phyloP scores from a whole-genome alignment of 352 stramenopile species.

The Lagenidium giganteum region DNA sequence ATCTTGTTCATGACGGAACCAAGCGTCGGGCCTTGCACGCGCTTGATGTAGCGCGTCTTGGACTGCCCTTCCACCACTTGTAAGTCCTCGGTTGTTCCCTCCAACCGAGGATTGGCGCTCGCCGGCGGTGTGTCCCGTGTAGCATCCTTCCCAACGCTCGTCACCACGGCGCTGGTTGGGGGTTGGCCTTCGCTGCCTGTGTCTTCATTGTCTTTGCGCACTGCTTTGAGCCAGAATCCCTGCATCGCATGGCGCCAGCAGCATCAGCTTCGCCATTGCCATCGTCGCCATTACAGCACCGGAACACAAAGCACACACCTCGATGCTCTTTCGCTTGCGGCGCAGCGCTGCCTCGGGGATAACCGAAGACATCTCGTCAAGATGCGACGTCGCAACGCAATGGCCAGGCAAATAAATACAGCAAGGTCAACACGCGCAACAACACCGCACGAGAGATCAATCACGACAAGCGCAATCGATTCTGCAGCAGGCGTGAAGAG shows the following conservation, averaged over 20 bases:
- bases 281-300: too few relatives aligned
- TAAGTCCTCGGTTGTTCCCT: too few relatives aligned
- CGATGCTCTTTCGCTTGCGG: slow-evolving; percentile 42
- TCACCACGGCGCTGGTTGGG: slow-evolving; percentile 2
- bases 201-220: slow-evolving; percentile 19
- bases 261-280: too few relatives aligned
- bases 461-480: too few relatives aligned
- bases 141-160: neutral
- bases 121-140: neutral
- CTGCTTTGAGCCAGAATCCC: slow-evolving; percentile 16
- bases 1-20: slow-evolving; percentile 46
- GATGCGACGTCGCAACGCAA: too few relatives aligned
- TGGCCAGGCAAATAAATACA: too few relatives aligned
- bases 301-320: slow-evolving; percentile 26
- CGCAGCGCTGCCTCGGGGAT: slow-evolving; percentile 72
- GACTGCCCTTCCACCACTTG: neutral
- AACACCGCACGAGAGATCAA: too few relatives aligned
- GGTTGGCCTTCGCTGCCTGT: neutral
- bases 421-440: too few relatives aligned
- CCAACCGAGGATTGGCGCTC: too few relatives aligned
- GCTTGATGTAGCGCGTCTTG: slow-evolving; percentile 5
- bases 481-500: too few relatives aligned
- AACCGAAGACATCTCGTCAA: too few relatives aligned
- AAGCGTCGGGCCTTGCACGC: slow-evolving; percentile 40
- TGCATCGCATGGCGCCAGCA: neutral